These are phyloP conservation scores for Durio zibethinus DNA, from an alignment of 345 rosid genomes.

Conservation along the genomic window DNA sequence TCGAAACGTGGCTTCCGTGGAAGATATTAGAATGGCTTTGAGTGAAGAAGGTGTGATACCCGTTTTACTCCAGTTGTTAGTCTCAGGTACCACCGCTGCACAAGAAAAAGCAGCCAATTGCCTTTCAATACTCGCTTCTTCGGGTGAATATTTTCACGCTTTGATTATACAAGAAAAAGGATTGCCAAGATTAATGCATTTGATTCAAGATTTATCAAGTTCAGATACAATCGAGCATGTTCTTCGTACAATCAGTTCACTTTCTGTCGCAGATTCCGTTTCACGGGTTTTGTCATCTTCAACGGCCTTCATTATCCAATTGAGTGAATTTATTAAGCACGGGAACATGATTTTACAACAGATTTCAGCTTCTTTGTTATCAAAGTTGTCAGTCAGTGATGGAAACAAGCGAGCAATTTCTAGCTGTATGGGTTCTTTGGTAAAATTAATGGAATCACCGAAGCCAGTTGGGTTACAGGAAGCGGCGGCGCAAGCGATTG, in stretches of 20 bases:
- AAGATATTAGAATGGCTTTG: constrained; percentile 49
- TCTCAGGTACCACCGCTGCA: constrained; percentile 33
- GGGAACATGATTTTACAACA: constrained; percentile 52
- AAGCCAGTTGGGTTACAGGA: constrained; percentile 81
- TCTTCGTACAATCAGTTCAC: constrained; percentile 45
- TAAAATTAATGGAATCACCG: constrained; percentile 60
- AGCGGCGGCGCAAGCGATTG: constrained; percentile 49
- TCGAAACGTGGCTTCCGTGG: constrained; percentile 52
- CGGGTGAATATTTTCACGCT: constrained; percentile 55
- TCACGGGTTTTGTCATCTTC: constrained; percentile 51
- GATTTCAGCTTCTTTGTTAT: constrained; percentile 47
- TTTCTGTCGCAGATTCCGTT: constrained; percentile 32
- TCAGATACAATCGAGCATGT: constrained; percentile 47
- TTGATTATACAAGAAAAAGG: constrained; percentile 63
- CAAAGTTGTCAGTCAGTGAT: constrained; percentile 50
- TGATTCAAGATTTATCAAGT: constrained; percentile 39
- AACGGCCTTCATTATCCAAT: constrained; percentile 48
- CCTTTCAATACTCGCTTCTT: constrained; percentile 53
- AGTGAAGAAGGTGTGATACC: constrained; percentile 77
- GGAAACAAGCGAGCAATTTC: constrained; percentile 71
- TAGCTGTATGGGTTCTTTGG: constrained; percentile 51
- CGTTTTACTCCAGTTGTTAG: constrained; percentile 45
- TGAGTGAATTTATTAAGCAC: constrained; percentile 56
- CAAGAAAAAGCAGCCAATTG: constrained; percentile 54
- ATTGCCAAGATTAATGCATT: constrained; percentile 49